Evolutionary conservation across 2,329 filamentous ascomycete species (phyloP), one percentile per base, ranked within the genome.

Genomic region (Clarireedia monteithiana): DNA sequence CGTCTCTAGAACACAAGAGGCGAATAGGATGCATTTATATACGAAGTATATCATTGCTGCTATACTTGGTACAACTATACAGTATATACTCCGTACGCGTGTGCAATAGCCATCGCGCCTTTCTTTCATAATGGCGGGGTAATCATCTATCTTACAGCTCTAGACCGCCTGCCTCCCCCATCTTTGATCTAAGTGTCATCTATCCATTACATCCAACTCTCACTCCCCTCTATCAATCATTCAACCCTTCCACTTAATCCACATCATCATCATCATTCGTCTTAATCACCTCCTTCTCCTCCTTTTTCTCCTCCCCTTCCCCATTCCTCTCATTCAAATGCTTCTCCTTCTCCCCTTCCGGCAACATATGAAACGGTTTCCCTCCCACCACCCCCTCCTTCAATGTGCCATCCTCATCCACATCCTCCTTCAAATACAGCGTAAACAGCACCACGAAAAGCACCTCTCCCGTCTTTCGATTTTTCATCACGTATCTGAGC

Each of bases 401-500:
- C 7, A 84, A 66, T 1, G 74, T 75, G 1, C 81, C 82, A 50
- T 83, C 75, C 58, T 83, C 79, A 60, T 82, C 77, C 36, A 85
- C 73, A 59, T 86, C 77, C 48, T 88, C 84, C 55, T 82, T 84
- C 7, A 85, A 79, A 58, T 94, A 78, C 4, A 96, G 75, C 17
- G 85, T 86, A 69, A 97, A 92, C 5, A 90, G 72, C 15, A 97
- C 77, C 47, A 92, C 89, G 30, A 96, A 82, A 64, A 96, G 89
- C 15, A 89, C 79, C 36, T 88, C 80, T 48, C 81, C 81, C 0
- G 88, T 92, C 23, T 77, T 72, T 59, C 82, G 83, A 71, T 96
- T 88, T 68, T 91, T 92, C 67, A 97, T 79, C 57, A 95, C 89
- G 73, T 97, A 96, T 80, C 91, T 91, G 74, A 95, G 81, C 63